phyloP scores from a whole-genome alignment of 2,329 filamentous ascomycete genomes.

The Aaosphaeria pasadenensis region DNA sequence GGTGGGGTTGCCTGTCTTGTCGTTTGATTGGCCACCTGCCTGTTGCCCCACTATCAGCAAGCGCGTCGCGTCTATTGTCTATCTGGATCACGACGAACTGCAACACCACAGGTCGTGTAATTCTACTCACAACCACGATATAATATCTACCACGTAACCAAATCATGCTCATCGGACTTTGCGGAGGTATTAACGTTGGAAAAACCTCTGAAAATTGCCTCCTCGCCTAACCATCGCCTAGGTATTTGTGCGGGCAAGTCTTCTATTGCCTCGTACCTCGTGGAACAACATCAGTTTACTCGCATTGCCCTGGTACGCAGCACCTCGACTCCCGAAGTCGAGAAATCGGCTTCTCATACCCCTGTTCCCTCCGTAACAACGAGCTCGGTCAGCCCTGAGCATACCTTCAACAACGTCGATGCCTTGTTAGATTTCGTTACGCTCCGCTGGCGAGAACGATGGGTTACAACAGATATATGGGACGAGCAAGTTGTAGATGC shows the following conservation, averaged over 20 bases:
- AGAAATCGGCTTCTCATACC: slow-evolving; percentile 41
- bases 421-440: slow-evolving; percentile 83
- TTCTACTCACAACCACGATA: background rate
- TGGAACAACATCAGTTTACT: slow-evolving; percentile 78
- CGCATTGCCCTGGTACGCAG: slow-evolving; percentile 60
- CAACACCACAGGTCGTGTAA: too few relatives aligned
- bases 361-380: slow-evolving; percentile 26
- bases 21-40: background rate
- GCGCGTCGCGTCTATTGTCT: too few relatives aligned
- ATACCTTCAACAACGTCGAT: slow-evolving; percentile 52
- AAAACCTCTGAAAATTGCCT: too few relatives aligned
- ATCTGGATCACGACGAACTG: too few relatives aligned
- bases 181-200: slow-evolving; percentile 37
- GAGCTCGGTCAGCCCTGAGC: slow-evolving; percentile 19
- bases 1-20: too few relatives aligned
- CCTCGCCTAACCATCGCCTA: slow-evolving; percentile 36
- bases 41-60: too few relatives aligned
- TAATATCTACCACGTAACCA: background rate
- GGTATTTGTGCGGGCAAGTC: slow-evolving; percentile 93
- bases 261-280: slow-evolving; percentile 83
- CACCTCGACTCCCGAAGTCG: slow-evolving; percentile 37
- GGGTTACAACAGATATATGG: slow-evolving; percentile 82
- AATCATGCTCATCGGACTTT: slow-evolving; percentile 72
- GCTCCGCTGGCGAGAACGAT: slow-evolving; percentile 75
- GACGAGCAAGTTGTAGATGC: slow-evolving; percentile 70